phyloP scores from a whole-genome alignment of 495 filamentous ascomycete genomes.

The Pseudomonodictys pantanalensis region DNA sequence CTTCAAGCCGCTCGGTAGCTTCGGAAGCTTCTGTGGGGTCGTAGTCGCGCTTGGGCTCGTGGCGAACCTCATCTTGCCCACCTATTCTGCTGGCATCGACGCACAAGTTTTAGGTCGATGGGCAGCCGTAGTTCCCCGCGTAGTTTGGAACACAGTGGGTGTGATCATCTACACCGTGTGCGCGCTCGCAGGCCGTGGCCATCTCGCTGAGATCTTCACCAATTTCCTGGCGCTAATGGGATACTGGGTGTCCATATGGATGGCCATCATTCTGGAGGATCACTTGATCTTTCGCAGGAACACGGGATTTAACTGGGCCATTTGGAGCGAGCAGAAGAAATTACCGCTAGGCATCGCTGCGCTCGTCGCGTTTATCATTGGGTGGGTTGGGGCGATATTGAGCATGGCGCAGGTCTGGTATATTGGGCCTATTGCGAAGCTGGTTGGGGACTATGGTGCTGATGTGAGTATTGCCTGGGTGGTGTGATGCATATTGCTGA shows the following conservation, averaged over 20 bases:
- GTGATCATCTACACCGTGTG: conserved; percentile 56
- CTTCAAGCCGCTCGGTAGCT: conserved; percentile 58
- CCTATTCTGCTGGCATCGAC: conserved; percentile 64
- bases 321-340: conserved; percentile 39
- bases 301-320: conserved; percentile 45
- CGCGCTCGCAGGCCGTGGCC: conserved; percentile 51
- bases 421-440: conserved; percentile 42
- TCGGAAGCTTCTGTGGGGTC: conserved; percentile 72
- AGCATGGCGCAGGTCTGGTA: conserved; percentile 47
- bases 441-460: conserved; percentile 56
- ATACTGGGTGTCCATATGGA: conserved; percentile 57
- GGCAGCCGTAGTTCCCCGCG: conserved; percentile 48
- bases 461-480: conserved; percentile 45
- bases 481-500: conserved; percentile 8
- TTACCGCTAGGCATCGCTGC: conserved; percentile 42
- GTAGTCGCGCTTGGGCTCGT: conserved; percentile 69
- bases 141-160: conserved; percentile 50
- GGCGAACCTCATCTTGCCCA: conserved; percentile 66
- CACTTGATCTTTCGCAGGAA: conserved; percentile 50
- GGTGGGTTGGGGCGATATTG: conserved; percentile 43
- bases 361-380: conserved; percentile 42
- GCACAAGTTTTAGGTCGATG: conserved; percentile 55
- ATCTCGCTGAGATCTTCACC: conserved; percentile 56
- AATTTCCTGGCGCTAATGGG: conserved; percentile 61
- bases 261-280: conserved; percentile 54